These are phyloP conservation scores for Xylariaceae sp. DNA, from an alignment of 2,329 filamentous ascomycete genomes.

Conservation along the genomic window DNA sequence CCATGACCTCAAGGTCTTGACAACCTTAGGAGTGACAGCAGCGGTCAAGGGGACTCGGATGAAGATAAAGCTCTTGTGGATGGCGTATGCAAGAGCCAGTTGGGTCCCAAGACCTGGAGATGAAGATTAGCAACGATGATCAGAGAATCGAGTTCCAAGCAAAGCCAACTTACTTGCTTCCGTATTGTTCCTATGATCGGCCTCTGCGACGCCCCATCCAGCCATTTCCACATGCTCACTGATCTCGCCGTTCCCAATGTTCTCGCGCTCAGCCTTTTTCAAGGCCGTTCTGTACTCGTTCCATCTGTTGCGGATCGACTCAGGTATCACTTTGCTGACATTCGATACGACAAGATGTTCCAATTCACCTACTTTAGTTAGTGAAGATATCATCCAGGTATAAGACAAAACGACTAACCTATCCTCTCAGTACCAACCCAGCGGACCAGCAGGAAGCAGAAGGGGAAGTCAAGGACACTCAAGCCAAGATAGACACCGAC, in stretches of 20 bases:
- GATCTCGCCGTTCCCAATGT: conserved; percentile 40
- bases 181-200: conserved; percentile 55
- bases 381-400: conserved; percentile 10
- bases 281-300: conserved; percentile 46
- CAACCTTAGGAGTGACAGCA: conserved; percentile 89
- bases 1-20: conserved; percentile 80
- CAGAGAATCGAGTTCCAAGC: not conserved
- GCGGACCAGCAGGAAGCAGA: conserved; percentile 87
- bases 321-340: conserved; percentile 56
- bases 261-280: conserved; percentile 42
- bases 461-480: conserved; percentile 85
- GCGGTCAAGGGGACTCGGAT: conserved; percentile 88
- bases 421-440: conserved; percentile 81
- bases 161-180: conserved; percentile 66
- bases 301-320: conserved; percentile 53
- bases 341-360: conserved; percentile 66
- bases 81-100: conserved; percentile 87
- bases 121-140: conserved; percentile 11
- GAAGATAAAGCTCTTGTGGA: conserved; percentile 98
- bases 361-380: conserved; percentile 43
- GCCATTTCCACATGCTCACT: conserved; percentile 48
- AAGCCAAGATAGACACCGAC: conserved; percentile 85
- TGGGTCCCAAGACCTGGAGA: conserved; percentile 66
- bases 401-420: conserved; percentile 48
- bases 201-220: conserved; percentile 60